Base-by-base conservation (phyloP, 2,329 filamentous ascomycete species). In the Periconia sp. region DNA sequence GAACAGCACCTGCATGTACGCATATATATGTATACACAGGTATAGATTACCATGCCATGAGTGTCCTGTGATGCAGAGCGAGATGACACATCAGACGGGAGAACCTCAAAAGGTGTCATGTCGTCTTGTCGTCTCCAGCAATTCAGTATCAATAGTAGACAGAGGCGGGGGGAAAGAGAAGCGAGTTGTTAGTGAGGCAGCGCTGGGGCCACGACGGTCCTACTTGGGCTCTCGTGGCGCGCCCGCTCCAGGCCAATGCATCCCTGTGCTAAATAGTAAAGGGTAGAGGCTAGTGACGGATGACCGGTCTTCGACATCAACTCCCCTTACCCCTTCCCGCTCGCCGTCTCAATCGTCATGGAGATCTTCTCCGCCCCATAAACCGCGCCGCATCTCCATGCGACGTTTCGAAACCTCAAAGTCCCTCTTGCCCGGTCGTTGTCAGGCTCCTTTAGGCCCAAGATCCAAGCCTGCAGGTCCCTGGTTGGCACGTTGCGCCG, bases 381-480 rank as follows among this genome's bases (percentile, higher is more conserved):
- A 45, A 37, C 41, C 11, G 37, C 33, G 31, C 18, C 23, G 50
- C 47, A 49, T 5, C 23, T 35, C 27, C 27, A 47, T 43, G 53
- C 49, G 50, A 27, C 45, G 40, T 17, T 20, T n/a, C 43, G 50
- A 18, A 35, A 47, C 46, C 18, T 20, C 46, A 13, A n/a, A 35
- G 3, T 23, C 13, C 15, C 18, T 56, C 55, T 45, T 50, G 46
- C 52, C 23, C 8, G 23, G 5, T 8, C 23, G 23, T 8, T 8
- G 45, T 41, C 49, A 55, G 53, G 56, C 58, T 53, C 55, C 33
- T 5, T n/a, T 37, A 37, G 33, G 33, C 33, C 33, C 33, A n/a
- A 37, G 33, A n/a, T 37, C 13, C 33, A 13, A 37, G 11, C 6
- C 49, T 55, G 49, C 49, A n/a, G n/a, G n/a, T n/a, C n/a, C n/a